Evolutionary conservation across 805 yeast genomes (phyloP).

Genomic region (Candida taoyuanica): DNA sequence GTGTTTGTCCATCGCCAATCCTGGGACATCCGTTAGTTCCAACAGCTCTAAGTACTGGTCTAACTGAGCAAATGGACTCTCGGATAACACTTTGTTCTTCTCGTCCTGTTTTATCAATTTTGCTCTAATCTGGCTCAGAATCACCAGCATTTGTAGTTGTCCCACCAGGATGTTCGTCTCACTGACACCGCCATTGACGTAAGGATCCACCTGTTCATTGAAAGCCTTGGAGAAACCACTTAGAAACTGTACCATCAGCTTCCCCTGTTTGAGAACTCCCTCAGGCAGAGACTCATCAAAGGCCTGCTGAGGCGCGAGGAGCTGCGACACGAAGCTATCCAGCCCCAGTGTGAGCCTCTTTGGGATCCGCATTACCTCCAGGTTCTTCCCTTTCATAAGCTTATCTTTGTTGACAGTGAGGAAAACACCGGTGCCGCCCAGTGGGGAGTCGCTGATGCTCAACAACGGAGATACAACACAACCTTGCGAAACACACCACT

Average conservation of each 20-base stretch:
- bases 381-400: slow-evolving; percentile 7
- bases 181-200: slow-evolving; percentile 21
- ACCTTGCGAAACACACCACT: slow-evolving; percentile 15
- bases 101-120: slow-evolving; percentile 2
- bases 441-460: slow-evolving; percentile 21
- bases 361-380: slow-evolving; percentile 39
- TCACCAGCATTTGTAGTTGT: slow-evolving; percentile 21
- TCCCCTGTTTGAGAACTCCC: slow-evolving; percentile 15
- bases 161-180: slow-evolving; percentile 27
- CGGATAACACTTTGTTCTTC: slow-evolving; percentile 5
- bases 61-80: slow-evolving; percentile 24
- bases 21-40: slow-evolving; percentile 28
- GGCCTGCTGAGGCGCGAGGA: slow-evolving; percentile 16
- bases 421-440: slow-evolving; percentile 37
- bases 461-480: slow-evolving; percentile 9
- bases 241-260: slow-evolving; percentile 18
- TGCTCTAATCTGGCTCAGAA: slow-evolving; percentile 17
- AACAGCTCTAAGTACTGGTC: slow-evolving; percentile 33
- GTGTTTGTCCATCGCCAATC: slow-evolving; percentile 22
- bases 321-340: slow-evolving; percentile 22
- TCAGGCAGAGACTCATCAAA: slow-evolving; percentile 14
- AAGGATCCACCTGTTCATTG: slow-evolving; percentile 21
- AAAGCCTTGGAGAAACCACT: slow-evolving; percentile 17
- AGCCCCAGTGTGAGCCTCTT: slow-evolving; percentile 29
- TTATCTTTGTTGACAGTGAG: slow-evolving; percentile 12